A percentile compares a stretch with the other conserved stretches of the same genome.
Evolutionary conservation across 192 early-diverging fungal genomes (phyloP).

Genomic region (Helicostylum pulchrum): DNA sequence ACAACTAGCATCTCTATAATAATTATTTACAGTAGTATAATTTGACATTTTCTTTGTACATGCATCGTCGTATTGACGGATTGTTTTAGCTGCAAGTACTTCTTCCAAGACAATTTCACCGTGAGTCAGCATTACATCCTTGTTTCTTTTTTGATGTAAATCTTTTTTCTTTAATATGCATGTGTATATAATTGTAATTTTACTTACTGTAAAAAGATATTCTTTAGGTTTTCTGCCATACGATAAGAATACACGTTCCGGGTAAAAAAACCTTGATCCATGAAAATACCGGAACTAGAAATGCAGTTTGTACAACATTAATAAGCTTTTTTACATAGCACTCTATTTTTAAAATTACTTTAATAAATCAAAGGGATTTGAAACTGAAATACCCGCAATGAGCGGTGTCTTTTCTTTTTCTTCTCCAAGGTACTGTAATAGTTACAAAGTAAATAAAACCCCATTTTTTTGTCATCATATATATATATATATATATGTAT

Average conservation of each 20-base stretch:
- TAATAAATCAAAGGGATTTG: slow-evolving; percentile 85
- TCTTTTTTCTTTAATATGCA: neutral
- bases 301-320: neutral
- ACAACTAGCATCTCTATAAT: slow-evolving; percentile 65
- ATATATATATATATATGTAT: slow-evolving; percentile 7
- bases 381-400: slow-evolving; percentile 71
- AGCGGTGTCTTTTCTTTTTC: slow-evolving; percentile 73
- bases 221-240: slow-evolving; percentile 49
- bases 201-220: slow-evolving; percentile 38
- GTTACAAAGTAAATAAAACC: no score
- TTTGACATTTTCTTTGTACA: slow-evolving; percentile 72
- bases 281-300: slow-evolving; percentile 16
- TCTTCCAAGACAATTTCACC: slow-evolving; percentile 46
- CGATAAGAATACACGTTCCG: slow-evolving; percentile 43
- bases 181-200: neutral
- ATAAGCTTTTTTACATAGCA: neutral
- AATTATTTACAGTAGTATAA: slow-evolving; percentile 82
- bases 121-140: slow-evolving; percentile 43
- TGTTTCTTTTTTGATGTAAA: slow-evolving; percentile 16
- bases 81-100: slow-evolving; percentile 50
- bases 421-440: slow-evolving; percentile 81
- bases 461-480: neutral
- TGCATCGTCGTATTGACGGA: slow-evolving; percentile 83
- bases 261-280: slow-evolving; percentile 46
- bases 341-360: slow-evolving; percentile 28